Evolutionary conservation across 129 eudicot genomes (phyloP).

Genomic region (Chrysanthemum makinoi): DNA sequence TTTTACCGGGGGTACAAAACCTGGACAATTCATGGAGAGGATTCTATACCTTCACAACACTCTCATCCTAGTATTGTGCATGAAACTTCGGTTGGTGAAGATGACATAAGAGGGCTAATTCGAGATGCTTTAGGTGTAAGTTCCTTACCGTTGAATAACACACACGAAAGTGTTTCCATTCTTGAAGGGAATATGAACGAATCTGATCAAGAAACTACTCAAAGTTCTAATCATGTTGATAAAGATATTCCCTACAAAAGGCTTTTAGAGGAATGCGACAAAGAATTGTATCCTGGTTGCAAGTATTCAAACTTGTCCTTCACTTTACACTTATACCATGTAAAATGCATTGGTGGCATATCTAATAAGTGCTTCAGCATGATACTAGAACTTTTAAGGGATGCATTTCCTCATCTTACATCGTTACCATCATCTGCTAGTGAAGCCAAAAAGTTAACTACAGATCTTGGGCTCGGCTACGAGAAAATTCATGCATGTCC

Average conservation of each 20-base stretch:
- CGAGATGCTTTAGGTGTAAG: constrained; percentile 2
- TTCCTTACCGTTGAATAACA: not conserved
- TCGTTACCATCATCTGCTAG: not conserved
- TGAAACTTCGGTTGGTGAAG: constrained; percentile 6
- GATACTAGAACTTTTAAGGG: constrained; percentile 2
- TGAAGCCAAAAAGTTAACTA: constrained; percentile 3
- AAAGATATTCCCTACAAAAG: not conserved
- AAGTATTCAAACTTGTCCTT: constrained; percentile 6
- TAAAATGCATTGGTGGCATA: constrained; percentile 4
- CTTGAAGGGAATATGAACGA: not conserved
- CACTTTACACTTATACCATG: not conserved
- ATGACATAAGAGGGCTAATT: not conserved
- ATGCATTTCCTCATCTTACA: not conserved
- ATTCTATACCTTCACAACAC: not conserved
- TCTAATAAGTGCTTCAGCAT: not conserved
- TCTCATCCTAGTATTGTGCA: not conserved
- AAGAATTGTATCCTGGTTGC: constrained; percentile 1
- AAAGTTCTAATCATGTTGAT: not conserved
- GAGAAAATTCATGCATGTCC: not conserved
- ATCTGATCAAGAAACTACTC: not conserved
- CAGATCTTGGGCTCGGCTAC: not conserved
- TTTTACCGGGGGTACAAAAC: constrained; percentile 1
- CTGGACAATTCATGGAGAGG: not conserved
- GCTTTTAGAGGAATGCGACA: not conserved
- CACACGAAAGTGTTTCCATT: not conserved